These are phyloP conservation scores for Tulasnella calospora DNA, from an alignment of 768 basidiomycete genomes.

Conservation along the genomic window DNA sequence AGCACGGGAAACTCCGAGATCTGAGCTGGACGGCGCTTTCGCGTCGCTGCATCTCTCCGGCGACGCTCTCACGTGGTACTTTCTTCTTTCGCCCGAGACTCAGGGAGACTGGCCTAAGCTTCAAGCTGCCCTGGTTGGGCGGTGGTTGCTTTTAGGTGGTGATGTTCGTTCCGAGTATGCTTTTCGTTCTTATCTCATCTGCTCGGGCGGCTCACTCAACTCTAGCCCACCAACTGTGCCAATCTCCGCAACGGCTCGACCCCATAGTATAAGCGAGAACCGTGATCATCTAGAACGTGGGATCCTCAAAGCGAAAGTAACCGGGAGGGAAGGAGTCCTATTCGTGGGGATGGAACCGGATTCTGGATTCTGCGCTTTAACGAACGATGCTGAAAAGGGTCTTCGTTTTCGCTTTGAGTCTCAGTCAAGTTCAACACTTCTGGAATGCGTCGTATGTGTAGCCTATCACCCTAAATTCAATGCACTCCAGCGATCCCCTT, in stretches of 20 bases:
- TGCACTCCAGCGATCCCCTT: background rate
- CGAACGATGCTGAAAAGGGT: background rate
- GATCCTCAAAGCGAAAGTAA: background rate
- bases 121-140: background rate
- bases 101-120: constrained; percentile 4
- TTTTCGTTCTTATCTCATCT: background rate
- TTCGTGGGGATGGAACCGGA: background rate
- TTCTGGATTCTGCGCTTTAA: background rate
- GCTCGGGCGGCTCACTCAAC: background rate
- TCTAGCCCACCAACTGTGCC: background rate
- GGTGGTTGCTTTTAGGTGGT: background rate
- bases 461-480: background rate
- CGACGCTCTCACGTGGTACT: background rate
- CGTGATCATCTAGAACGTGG: background rate
- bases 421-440: background rate
- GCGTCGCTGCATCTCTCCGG: background rate
- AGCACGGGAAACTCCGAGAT: background rate
- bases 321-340: background rate
- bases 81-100: background rate
- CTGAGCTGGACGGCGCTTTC: background rate
- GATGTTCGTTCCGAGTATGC: background rate
- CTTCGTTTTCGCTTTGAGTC: background rate
- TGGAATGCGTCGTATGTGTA: background rate
- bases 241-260: no score
- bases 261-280: background rate